Conservation (phyloP, 192 early-diverging fungal genomes). For the Rhizoclosmatium sp. region DNA sequence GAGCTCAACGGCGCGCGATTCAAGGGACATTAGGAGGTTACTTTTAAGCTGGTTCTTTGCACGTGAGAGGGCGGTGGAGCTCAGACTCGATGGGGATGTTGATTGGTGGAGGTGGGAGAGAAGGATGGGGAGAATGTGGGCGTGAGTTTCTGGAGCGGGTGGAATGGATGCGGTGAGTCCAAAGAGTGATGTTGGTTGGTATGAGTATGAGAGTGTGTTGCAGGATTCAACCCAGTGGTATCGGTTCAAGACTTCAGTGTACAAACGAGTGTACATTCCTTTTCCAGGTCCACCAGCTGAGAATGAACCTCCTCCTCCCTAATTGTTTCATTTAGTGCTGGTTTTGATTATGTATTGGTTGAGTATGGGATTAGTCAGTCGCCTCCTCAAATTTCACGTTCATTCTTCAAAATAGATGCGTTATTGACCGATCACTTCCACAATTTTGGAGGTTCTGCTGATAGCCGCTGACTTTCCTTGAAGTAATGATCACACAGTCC, state of each 20-base stretch:
- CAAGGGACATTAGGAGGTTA: slow-evolving; percentile 92
- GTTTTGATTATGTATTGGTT: too few relatives aligned
- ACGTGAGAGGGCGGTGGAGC: slow-evolving; percentile 71
- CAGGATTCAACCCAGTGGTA: slow-evolving; percentile 96
- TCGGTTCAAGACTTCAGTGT: slow-evolving; percentile 93
- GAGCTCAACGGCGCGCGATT: slow-evolving; percentile 90
- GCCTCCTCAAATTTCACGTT: background rate
- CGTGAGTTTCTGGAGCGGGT: slow-evolving; percentile 73
- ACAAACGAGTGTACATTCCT: slow-evolving; percentile 98
- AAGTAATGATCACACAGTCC: background rate
- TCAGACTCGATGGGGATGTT: slow-evolving; percentile 61
- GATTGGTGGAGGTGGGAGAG: slow-evolving; percentile 82
- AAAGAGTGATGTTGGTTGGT: slow-evolving; percentile 88
- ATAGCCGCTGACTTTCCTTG: too few relatives aligned
- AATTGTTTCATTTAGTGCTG: background rate
- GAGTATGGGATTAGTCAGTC: too few relatives aligned
- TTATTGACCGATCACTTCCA: background rate
- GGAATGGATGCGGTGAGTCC: slow-evolving; percentile 88
- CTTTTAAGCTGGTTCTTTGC: slow-evolving; percentile 97
- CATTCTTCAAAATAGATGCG: background rate
- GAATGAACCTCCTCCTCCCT: slow-evolving; percentile 94
- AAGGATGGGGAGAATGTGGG: slow-evolving; percentile 80
- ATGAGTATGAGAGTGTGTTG: slow-evolving; percentile 79
- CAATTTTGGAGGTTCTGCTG: background rate
- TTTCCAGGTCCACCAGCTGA: slow-evolving; percentile 98